A percentile compares a stretch with the other conserved stretches of the same genome.
Conservation (phyloP, 2,329 filamentous ascomycete genomes). For the Achaetomium macrosporum region DNA sequence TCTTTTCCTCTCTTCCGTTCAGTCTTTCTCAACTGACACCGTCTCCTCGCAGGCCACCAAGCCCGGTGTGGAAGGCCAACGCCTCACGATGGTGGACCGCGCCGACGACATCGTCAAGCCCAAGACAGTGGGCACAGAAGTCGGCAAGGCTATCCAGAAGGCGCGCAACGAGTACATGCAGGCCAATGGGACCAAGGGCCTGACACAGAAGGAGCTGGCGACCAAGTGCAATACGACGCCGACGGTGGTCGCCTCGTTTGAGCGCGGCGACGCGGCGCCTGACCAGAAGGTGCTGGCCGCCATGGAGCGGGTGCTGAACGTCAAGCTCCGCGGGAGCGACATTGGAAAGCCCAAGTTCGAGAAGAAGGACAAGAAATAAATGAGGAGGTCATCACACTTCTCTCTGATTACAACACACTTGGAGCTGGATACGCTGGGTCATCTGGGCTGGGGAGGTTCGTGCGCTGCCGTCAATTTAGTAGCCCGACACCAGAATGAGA, state of each 20-base stretch:
- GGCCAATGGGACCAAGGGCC: conserved; percentile 57
- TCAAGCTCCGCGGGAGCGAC: conserved; percentile 79
- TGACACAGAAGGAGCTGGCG: conserved; percentile 87
- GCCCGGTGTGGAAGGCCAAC: conserved; percentile 72
- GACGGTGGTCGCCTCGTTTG: conserved; percentile 74
- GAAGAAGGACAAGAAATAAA: conserved; percentile 32
- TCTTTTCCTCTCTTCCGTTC: background rate
- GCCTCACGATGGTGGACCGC: conserved; percentile 95
- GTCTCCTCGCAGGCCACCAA: conserved; percentile 40
- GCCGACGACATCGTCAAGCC: conserved; percentile 96
- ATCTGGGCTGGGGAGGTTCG: too few species aligned
- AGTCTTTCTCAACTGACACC: background rate
- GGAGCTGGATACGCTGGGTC: too few species aligned
- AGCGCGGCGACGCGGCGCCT: conserved; percentile 69
- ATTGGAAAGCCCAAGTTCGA: conserved; percentile 53
- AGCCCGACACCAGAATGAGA: background rate
- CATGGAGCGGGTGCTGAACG: conserved; percentile 81
- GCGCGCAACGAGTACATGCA: conserved; percentile 68
- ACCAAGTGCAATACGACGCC: conserved; percentile 86
- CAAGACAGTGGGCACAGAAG: conserved; percentile 76
- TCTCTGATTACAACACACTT: background rate
- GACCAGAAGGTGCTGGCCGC: conserved; percentile 75
- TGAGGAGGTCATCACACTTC: background rate
- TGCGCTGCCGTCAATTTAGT: too few species aligned
- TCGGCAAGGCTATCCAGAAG: conserved; percentile 77